A percentile compares a stretch with the other conserved stretches of the same genome.
phyloP scores from a whole-genome alignment of 1,284 basidiomycete species.

The Paramarasmius palmivorus region DNA sequence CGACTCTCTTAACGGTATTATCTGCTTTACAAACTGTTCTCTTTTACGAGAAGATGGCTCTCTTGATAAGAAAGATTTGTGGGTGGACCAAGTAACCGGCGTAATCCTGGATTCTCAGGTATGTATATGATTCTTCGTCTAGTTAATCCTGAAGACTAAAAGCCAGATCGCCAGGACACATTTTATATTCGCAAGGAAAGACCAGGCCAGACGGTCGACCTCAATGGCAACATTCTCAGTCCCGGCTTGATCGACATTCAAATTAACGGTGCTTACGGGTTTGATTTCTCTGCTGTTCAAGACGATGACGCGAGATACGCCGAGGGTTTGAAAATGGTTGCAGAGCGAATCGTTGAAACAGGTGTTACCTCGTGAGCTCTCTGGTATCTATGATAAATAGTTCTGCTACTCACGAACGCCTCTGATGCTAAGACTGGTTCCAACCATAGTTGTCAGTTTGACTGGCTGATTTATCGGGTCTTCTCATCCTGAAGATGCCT shows the following conservation, averaged over 20 bases:
- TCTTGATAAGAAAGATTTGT: constrained; percentile 68
- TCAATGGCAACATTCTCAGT: constrained; percentile 75
- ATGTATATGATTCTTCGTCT: constrained; percentile 13
- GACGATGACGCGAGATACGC: constrained; percentile 69
- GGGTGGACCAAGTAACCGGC: constrained; percentile 73
- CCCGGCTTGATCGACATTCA: constrained; percentile 82
- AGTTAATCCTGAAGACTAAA: neutral
- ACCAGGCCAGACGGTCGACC: constrained; percentile 62
- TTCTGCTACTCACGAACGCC: constrained; percentile 10
- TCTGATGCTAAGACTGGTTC: constrained; percentile 52
- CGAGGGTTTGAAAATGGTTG: constrained; percentile 69
- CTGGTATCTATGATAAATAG: constrained; percentile 4
- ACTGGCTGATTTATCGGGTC: too few relatives aligned
- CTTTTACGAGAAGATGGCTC: constrained; percentile 76
- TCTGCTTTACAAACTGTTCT: constrained; percentile 86
- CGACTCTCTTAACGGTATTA: constrained; percentile 60
- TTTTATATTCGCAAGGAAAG: constrained; percentile 66
- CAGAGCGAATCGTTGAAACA: constrained; percentile 79
- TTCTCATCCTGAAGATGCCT: neutral
- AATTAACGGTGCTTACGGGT: constrained; percentile 87
- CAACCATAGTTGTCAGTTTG: constrained; percentile 71
- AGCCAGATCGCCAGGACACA: constrained; percentile 46
- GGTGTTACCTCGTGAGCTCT: constrained; percentile 80
- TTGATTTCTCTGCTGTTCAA: constrained; percentile 85
- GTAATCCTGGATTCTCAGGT: constrained; percentile 76